phyloP scores from a whole-genome alignment of 306 rosid species.

The Medicago truncatula region MtrunA17r5.0-ANR NC_053045.1:57505501-57506000 shows the following conservation, averaged over 20 bases:
- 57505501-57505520: conserved; percentile 11
- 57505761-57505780: conserved; percentile 8
- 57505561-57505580: conserved; percentile 52
- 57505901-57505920: conserved; percentile 95
- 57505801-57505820: conserved; percentile 98
- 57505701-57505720: conserved; percentile 33
- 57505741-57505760: background rate
- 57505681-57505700: conserved; percentile 96
- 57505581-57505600: conserved; percentile 71
- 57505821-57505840: conserved; percentile 91
- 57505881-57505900: conserved; percentile 98
- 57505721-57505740: conserved; percentile 26
- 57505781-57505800: conserved; percentile 27
- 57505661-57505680: conserved; percentile 72
- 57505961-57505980: conserved; percentile 80
- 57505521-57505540: conserved; percentile 1
- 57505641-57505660: conserved; percentile 92
- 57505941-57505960: conserved; percentile 89
- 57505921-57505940: conserved; percentile 87
- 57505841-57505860: conserved; percentile 97
- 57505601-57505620: conserved; percentile 70
- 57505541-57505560: background rate
- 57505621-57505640: conserved; percentile 74
- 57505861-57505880: conserved; percentile 93
- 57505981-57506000: conserved; percentile 93